Percentiles rank a stretch among this genome's conserved stretches.
phyloP scores from a whole-genome alignment of 805 yeast genomes.

The Suhomyces canberraensis region DNA sequence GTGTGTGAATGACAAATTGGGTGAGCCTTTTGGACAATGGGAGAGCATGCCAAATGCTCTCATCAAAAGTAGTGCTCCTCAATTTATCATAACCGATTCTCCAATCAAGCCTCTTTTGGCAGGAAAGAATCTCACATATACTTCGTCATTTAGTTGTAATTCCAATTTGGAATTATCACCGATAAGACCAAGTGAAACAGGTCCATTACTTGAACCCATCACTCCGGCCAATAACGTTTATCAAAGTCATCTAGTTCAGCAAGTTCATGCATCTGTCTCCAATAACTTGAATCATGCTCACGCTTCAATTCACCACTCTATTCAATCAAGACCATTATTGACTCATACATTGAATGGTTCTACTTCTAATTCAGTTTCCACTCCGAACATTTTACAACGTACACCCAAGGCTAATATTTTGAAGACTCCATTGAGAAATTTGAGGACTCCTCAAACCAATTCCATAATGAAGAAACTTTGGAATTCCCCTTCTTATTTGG shows the following conservation, averaged over 20 bases:
- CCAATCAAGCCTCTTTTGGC: conserved; percentile 42
- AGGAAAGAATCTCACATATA: conserved; percentile 46
- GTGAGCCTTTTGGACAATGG: conserved; percentile 11
- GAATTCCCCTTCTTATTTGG: conserved; percentile 65
- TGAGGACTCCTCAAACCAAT: conserved; percentile 40
- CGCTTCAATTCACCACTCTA: conserved; percentile 7
- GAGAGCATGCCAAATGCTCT: background rate
- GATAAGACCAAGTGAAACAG: conserved; percentile 53
- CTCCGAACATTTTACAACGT: conserved; percentile 17
- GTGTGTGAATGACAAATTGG: conserved; percentile 5
- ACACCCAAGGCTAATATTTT: conserved; percentile 29
- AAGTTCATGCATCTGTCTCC: conserved; percentile 8
- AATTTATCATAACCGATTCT: conserved; percentile 27
- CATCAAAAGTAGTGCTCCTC: conserved; percentile 14
- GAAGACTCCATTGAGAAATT: conserved; percentile 35
- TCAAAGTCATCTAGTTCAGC: conserved; percentile 4
- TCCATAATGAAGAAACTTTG: conserved; percentile 52
- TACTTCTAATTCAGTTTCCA: conserved; percentile 1
- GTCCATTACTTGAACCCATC: conserved; percentile 63
- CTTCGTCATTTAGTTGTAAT: conserved; percentile 65
- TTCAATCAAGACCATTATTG: conserved; percentile 7
- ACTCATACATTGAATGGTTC: conserved; percentile 3
- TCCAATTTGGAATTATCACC: conserved; percentile 66
- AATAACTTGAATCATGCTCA: background rate
- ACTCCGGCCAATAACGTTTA: conserved; percentile 40